These are phyloP conservation scores for Selaginella moellendorffii DNA, from an alignment of 75 land plant genomes.

Conservation along the genomic window DNA sequence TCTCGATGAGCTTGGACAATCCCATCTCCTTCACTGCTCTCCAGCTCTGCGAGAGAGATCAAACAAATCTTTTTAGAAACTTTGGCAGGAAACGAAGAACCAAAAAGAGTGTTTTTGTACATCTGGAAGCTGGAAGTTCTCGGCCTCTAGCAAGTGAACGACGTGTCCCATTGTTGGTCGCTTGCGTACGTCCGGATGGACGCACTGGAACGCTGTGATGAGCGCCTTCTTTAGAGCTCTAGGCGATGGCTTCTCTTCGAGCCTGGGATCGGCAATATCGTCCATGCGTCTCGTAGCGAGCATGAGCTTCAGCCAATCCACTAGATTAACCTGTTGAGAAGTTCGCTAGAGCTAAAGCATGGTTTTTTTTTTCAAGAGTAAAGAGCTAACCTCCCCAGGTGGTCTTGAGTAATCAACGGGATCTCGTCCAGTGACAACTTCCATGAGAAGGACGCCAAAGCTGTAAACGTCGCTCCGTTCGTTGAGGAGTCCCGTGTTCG, in stretches of 20 bases:
- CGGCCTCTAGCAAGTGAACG: constrained; percentile 6
- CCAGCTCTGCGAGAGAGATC: neutral
- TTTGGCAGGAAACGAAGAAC: no score
- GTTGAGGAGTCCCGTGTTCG: constrained; percentile 2
- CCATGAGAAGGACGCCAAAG: constrained; percentile 1
- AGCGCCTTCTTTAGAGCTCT: neutral
- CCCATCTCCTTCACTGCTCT: neutral
- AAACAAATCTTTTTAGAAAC: neutral
- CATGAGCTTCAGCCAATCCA: constrained; percentile 4
- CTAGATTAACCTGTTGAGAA: neutral
- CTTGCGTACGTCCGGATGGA: neutral
- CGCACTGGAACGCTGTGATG: constrained; percentile 1
- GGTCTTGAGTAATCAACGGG: constrained; percentile 4
- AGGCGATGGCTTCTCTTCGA: constrained; percentile 1
- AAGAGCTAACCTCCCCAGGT: neutral
- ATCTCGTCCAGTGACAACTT: constrained; percentile 2
- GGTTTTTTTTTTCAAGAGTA: neutral
- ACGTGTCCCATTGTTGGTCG: constrained; percentile 2
- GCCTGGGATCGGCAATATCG: neutral
- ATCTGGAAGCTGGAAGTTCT: neutral
- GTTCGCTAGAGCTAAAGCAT: neutral
- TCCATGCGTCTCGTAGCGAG: neutral
- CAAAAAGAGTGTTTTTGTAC: no score
- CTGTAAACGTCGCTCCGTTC: constrained; percentile 6
- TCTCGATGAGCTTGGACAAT: neutral